A percentile compares a stretch with the other conserved stretches of the same genome.
These are phyloP conservation scores for Fraxinus floribunda DNA, from an alignment of 305 asterid genomes.

Conservation along the genomic window DNA sequence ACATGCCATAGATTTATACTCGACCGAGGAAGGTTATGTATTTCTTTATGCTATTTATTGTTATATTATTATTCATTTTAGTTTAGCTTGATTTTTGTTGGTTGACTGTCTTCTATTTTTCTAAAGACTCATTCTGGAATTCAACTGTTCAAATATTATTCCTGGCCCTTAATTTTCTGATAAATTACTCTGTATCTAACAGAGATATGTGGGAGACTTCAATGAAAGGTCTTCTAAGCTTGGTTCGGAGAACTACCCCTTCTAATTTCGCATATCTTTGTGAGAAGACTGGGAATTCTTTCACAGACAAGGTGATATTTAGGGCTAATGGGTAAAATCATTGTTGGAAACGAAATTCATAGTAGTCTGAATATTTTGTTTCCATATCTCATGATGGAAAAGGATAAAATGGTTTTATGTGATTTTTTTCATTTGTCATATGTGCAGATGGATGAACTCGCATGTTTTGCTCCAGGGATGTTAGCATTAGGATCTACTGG, in stretches of 20 bases:
- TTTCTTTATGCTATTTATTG: not conserved
- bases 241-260: constrained; percentile 86
- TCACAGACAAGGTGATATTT: constrained; percentile 68
- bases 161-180: constrained; percentile 13
- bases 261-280: constrained; percentile 80
- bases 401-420: constrained; percentile 10
- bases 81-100: not conserved
- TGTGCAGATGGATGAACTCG: constrained; percentile 96
- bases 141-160: constrained; percentile 2
- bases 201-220: constrained; percentile 99
- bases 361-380: not conserved
- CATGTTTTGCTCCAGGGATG: constrained; percentile 99
- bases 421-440: constrained; percentile 17
- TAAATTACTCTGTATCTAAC: constrained; percentile 23
- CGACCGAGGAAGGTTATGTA: not conserved
- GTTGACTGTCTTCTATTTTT: not conserved
- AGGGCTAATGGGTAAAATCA: constrained; percentile 3
- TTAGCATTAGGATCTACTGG: constrained; percentile 87
- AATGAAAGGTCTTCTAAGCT: constrained; percentile 86
- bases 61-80: not conserved
- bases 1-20: not conserved
- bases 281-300: constrained; percentile 76
- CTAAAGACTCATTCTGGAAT: not conserved
- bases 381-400: not conserved
- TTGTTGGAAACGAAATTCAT: not conserved